A percentile compares a stretch with the other conserved stretches of the same genome.
These are phyloP conservation scores for Nephelium lappaceum DNA, from an alignment of 345 rosid genomes.

Conservation along the genomic window DNA sequence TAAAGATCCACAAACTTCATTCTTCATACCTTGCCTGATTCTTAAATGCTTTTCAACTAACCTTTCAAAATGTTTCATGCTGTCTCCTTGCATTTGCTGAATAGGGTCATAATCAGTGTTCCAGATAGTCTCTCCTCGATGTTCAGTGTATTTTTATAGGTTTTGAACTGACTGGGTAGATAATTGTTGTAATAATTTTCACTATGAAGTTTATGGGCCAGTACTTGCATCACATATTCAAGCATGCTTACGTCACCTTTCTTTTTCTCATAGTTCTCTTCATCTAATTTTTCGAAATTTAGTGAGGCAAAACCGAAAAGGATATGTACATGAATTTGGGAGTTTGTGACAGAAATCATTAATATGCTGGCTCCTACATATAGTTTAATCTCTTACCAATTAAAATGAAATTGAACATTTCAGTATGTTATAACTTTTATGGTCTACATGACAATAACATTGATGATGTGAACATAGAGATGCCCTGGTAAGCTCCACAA, in stretches of 20 bases:
- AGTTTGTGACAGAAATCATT: background rate
- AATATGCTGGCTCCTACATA: background rate
- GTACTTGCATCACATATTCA: background rate
- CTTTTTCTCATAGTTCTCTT: background rate
- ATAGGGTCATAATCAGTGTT: background rate
- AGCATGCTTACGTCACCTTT: background rate
- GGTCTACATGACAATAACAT: background rate
- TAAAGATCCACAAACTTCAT: background rate
- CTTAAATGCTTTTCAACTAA: background rate
- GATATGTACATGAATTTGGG: background rate
- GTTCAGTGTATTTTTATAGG: background rate
- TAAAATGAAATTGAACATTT: background rate
- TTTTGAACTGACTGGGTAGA: conserved; percentile 2
- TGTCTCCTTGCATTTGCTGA: background rate
- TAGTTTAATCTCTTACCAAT: background rate
- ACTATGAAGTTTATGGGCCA: background rate
- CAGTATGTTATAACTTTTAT: background rate
- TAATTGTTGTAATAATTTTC: background rate
- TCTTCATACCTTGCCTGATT: background rate
- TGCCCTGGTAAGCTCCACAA: background rate
- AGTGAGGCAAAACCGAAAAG: background rate
- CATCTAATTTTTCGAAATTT: background rate
- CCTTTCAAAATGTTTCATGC: conserved; percentile 3
- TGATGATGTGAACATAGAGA: background rate
- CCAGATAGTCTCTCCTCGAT: background rate